Conservation (phyloP, 2,329 filamentous ascomycete genomes). For the Dactylellina haptotyla region DNA sequence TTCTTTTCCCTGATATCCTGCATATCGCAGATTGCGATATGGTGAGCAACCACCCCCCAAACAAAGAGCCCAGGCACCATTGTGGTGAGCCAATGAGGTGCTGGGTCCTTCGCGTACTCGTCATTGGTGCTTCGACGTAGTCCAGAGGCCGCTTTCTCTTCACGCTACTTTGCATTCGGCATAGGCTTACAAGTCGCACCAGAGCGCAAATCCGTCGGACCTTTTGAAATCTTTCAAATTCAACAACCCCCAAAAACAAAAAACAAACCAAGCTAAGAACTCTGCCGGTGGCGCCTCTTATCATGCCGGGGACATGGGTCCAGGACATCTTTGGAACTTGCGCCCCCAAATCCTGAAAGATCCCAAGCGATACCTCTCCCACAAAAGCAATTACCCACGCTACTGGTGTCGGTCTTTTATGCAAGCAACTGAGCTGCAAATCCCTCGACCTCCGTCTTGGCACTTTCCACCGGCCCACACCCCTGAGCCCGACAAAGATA, state of each 20-base stretch:
- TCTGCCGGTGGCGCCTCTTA: constrained; percentile 51
- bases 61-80: constrained; percentile 28
- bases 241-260: not conserved
- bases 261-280: not conserved
- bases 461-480: constrained; percentile 2
- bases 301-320: constrained; percentile 45
- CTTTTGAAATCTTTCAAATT: not conserved
- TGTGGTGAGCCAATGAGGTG: constrained; percentile 27
- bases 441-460: constrained; percentile 54
- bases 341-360: constrained; percentile 33
- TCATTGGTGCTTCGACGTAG: constrained; percentile 23
- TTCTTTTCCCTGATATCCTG: constrained; percentile 43
- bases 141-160: constrained; percentile 10
- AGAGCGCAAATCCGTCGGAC: constrained; percentile 11
- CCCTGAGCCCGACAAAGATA: constrained; percentile 21
- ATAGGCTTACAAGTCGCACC: constrained; percentile 12
- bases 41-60: constrained; percentile 9
- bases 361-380: not conserved
- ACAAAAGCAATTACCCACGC: constrained; percentile 6
- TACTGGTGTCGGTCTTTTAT: constrained; percentile 17
- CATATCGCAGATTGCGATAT: constrained; percentile 50
- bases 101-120: constrained; percentile 22
- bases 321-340: constrained; percentile 46
- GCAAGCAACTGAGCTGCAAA: constrained; percentile 49
- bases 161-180: constrained; percentile 24